Evolutionary conservation across 2,329 filamentous ascomycete species (phyloP).

Genomic region (Paraphaeosphaeria minitans): DNA sequence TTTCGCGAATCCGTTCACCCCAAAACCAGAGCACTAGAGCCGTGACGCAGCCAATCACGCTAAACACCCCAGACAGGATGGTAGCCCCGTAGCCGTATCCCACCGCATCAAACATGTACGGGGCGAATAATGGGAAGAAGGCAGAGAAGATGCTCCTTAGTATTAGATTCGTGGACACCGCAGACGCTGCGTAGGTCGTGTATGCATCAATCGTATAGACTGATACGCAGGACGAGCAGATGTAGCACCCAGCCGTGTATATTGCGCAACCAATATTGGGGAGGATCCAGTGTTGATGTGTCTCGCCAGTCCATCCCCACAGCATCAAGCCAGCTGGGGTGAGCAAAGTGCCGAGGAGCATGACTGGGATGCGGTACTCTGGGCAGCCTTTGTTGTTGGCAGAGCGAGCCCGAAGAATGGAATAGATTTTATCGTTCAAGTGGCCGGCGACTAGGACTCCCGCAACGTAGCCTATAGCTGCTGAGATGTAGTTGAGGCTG

Average conservation of each 20-base stretch:
- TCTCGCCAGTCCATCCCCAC: conserved; percentile 60
- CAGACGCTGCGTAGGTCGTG: conserved; percentile 34
- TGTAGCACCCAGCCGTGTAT: conserved; percentile 46
- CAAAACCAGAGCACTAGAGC: conserved; percentile 10
- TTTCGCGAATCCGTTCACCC: conserved; percentile 10
- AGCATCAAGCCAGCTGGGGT: conserved; percentile 41
- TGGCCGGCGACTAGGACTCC: conserved; percentile 34
- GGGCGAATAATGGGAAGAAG: conserved; percentile 42
- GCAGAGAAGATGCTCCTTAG: conserved; percentile 7
- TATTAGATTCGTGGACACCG: conserved; percentile 13
- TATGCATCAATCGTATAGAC: conserved; percentile 60
- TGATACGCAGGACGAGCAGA: conserved; percentile 47
- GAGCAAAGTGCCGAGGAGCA: conserved; percentile 23
- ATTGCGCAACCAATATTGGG: conserved; percentile 56
- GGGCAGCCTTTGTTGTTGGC: conserved; percentile 11
- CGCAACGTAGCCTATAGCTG: conserved; percentile 62
- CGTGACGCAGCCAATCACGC: not conserved
- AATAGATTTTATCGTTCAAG: conserved; percentile 54
- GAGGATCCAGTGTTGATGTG: conserved; percentile 58
- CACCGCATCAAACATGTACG: conserved; percentile 36
- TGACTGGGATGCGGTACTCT: conserved; percentile 18
- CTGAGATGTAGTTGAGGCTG: conserved; percentile 49
- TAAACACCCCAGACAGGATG: conserved; percentile 17
- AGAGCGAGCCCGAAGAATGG: conserved; percentile 8
- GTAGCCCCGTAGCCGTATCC: conserved; percentile 41